These are phyloP conservation scores for Pseudonitzschia multiseries DNA, from an alignment of 108 stramenopile species.

Conservation along the genomic window DNA sequence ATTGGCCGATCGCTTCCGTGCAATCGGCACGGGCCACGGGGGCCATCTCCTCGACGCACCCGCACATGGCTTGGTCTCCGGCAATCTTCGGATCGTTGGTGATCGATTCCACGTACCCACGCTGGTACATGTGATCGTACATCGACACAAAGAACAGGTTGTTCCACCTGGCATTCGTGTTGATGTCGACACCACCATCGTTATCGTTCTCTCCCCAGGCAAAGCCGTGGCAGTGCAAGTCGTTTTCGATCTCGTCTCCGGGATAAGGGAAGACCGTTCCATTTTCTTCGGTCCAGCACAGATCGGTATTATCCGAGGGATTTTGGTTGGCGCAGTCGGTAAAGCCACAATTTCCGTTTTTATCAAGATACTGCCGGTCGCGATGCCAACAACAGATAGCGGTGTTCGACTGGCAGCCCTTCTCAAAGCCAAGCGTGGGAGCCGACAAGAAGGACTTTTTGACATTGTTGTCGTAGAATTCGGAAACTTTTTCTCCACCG, in stretches of 20 bases:
- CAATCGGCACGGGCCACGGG: constrained; percentile 53
- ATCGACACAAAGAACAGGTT: constrained; percentile 54
- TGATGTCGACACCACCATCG: not conserved
- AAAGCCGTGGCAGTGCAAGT: constrained; percentile 57
- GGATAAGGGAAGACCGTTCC: constrained; percentile 21
- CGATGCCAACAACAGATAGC: constrained; percentile 56
- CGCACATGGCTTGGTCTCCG: constrained; percentile 51
- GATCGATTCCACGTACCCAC: constrained; percentile 44
- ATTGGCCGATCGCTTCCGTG: constrained; percentile 23
- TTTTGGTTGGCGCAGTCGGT: constrained; percentile 48
- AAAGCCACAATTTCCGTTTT: constrained; percentile 54
- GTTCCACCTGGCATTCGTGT: constrained; percentile 16
- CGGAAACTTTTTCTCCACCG: not conserved
- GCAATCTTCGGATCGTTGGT: constrained; percentile 28
- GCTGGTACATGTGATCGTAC: constrained; percentile 61
- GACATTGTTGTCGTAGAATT: not conserved
- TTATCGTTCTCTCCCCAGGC: constrained; percentile 57
- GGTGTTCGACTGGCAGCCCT: constrained; percentile 24
- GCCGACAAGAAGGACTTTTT: not conserved
- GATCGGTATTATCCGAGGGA: constrained; percentile 55
- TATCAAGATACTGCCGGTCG: constrained; percentile 46
- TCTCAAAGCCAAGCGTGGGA: not conserved
- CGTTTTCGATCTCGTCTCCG: constrained; percentile 37
- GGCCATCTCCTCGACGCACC: constrained; percentile 56
- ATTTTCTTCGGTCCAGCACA: constrained; percentile 45